A percentile compares a stretch with the other conserved stretches of the same genome.
Evolutionary conservation across 2,329 filamentous ascomycete genomes (phyloP).

Genomic region (Neofusicoccum cordaticola): DNA sequence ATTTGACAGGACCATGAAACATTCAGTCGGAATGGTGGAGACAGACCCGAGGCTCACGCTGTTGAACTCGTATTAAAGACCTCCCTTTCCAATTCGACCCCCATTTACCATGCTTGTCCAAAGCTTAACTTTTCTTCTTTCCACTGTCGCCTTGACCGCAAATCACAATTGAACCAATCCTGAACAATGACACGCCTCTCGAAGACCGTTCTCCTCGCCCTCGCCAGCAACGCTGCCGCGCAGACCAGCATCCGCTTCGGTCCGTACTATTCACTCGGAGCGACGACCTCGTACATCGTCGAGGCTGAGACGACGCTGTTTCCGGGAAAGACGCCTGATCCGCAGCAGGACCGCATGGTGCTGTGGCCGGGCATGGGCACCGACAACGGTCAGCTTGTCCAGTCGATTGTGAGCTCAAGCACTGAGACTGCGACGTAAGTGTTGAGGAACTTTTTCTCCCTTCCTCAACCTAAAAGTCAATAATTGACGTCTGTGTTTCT

Average conservation of each 20-base stretch:
- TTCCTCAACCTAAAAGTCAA: no score
- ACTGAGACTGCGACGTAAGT: background rate
- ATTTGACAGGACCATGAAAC: background rate
- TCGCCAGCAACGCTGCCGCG: constrained; percentile 21
- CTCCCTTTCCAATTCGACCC: background rate
- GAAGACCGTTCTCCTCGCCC: constrained; percentile 18
- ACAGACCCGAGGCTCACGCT: background rate
- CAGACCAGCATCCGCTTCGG: constrained; percentile 22
- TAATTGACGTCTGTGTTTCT: background rate
- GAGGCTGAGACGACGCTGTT: constrained; percentile 46
- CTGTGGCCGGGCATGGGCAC: constrained; percentile 54
- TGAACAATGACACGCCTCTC: constrained; percentile 5
- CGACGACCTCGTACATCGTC: constrained; percentile 41
- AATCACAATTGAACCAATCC: background rate
- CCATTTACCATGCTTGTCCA: background rate
- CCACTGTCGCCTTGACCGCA: background rate
- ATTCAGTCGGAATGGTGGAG: background rate
- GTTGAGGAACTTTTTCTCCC: no score
- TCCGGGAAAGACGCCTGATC: constrained; percentile 39
- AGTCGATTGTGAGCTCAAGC: constrained; percentile 38
- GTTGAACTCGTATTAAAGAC: background rate
- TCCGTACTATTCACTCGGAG: constrained; percentile 35
- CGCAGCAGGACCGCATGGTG: constrained; percentile 36
- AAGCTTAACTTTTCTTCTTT: background rate
- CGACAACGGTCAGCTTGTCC: constrained; percentile 49